phyloP scores from a whole-genome alignment of 1,139 yeast species.

The Pichia sp. region DNA sequence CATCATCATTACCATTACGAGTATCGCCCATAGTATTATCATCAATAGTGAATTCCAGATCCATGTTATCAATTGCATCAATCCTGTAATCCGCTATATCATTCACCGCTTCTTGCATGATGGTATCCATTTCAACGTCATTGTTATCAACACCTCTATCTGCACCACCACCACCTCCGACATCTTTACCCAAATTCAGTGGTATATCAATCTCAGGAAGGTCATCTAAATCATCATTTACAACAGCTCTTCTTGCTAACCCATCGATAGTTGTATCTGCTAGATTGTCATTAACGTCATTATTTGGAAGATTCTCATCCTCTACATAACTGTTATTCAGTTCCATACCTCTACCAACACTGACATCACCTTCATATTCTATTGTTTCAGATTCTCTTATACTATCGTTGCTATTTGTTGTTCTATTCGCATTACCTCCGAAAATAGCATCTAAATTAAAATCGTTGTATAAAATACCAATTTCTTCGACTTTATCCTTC shows the following conservation, averaged over 20 bases:
- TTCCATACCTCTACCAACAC: constrained; percentile 14
- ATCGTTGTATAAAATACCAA: constrained; percentile 62
- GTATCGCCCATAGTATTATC: constrained; percentile 13
- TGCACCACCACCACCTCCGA: not conserved
- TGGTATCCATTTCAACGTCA: constrained; percentile 9
- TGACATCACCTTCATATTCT: constrained; percentile 14
- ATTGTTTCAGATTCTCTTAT: constrained; percentile 9
- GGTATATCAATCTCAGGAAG: constrained; percentile 47
- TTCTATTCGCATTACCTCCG: constrained; percentile 6
- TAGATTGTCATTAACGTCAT: too few relatives aligned
- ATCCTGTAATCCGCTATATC: constrained; percentile 10
- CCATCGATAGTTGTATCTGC: constrained; percentile 42
- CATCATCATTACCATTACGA: constrained; percentile 4
- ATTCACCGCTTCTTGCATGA: constrained; percentile 1
- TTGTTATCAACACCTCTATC: constrained; percentile 12
- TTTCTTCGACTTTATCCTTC: constrained; percentile 72
- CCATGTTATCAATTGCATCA: constrained; percentile 29
- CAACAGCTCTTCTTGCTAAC: constrained; percentile 39
- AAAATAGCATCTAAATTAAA: constrained; percentile 46
- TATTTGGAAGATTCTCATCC: not conserved
- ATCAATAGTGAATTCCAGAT: constrained; percentile 35
- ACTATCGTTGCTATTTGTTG: constrained; percentile 10
- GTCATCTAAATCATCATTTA: constrained; percentile 32
- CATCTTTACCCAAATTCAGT: constrained; percentile 36
- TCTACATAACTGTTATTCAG: not conserved